Base-by-base conservation (phyloP, 768 basidiomycete species). In the Kwoniella newhampshirensis region DNA sequence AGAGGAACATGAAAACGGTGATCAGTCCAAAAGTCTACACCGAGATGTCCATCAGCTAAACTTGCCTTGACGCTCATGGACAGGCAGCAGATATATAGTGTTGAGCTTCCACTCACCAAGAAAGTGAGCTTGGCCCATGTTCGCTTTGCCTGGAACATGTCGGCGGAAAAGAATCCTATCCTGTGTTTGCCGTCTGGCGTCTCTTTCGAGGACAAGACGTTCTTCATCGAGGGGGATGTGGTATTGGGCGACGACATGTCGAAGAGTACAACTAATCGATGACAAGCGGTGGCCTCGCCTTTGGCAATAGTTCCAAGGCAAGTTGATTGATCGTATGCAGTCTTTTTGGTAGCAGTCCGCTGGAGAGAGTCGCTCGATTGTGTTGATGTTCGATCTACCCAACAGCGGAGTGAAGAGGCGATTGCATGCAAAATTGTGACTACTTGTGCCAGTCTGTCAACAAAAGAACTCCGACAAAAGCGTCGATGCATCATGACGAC, bases 61-160 rank as follows among this genome's bases (percentile, higher is more conserved):
- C n/a, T n/a, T n/a, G n/a, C n/a, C n/a, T n/a, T n/a, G n/a, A n/a
- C n/a, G n/a, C n/a, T n/a, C n/a, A n/a, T n/a, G n/a, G n/a, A n/a
- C n/a, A n/a, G n/a, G n/a, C n/a, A n/a, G n/a, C n/a, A 35, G 48
- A 4, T 23, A 9, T 47, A 17, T 20, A 35, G 1, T 1, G 23
- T 18, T 50, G 12, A 27, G 15, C 3, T 8, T 13, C 9, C 2
- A 64, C 63, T 21, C 48, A 67, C 66, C 54, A 62, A 40, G 5
- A 60, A 51, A 8, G 61, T 48, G 46, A 71, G 59, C 43, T 71
- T 73, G 11, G 60, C 39, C 62, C 63, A 65, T 42, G 43, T 45
- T 55, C 66, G 68, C 36, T 68, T 57, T 39, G 61, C 66, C 12
- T 65, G 28, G 35, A 57, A 60, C 17, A 70, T 20, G 11, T 63